These are phyloP conservation scores for Podila horticola DNA, from an alignment of 192 early-diverging fungal genomes.

Conservation along the genomic window DNA sequence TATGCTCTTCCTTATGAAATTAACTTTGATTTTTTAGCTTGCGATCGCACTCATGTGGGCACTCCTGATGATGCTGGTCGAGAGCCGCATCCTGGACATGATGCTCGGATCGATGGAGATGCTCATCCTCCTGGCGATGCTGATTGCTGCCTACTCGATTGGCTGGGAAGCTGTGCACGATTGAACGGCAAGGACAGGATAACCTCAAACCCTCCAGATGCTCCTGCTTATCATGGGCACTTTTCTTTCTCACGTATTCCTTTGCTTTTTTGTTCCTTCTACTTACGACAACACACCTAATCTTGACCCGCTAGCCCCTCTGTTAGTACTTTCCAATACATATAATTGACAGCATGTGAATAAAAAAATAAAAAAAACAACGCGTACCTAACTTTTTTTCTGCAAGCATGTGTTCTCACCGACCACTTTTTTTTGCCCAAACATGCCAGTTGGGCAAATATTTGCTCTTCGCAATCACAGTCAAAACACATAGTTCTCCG, in stretches of 20 bases:
- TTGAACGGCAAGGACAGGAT: not conserved
- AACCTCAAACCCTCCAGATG: constrained; percentile 2
- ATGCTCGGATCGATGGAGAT: constrained; percentile 20
- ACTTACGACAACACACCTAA: not conserved
- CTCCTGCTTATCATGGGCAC: not conserved
- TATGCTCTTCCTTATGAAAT: not conserved
- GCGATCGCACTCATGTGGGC: constrained; percentile 21
- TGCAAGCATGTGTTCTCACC: no score
- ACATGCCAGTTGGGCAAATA: no score
- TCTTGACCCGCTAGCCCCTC: no score
- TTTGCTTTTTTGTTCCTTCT: not conserved
- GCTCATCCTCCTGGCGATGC: constrained; percentile 31
- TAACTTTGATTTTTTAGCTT: not conserved
- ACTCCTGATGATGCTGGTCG: constrained; percentile 16
- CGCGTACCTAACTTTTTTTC: no score
- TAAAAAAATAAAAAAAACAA: no score
- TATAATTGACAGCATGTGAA: no score
- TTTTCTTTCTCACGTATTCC: not conserved
- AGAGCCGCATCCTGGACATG: constrained; percentile 19
- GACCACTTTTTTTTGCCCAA: no score
- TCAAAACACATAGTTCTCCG: no score
- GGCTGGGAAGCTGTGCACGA: constrained; percentile 17
- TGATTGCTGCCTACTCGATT: constrained; percentile 21
- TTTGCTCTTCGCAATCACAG: no score
- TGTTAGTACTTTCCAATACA: no score